phyloP scores from a whole-genome alignment of 352 stramenopile species.

The Globisporangium okanoganense region DNA sequence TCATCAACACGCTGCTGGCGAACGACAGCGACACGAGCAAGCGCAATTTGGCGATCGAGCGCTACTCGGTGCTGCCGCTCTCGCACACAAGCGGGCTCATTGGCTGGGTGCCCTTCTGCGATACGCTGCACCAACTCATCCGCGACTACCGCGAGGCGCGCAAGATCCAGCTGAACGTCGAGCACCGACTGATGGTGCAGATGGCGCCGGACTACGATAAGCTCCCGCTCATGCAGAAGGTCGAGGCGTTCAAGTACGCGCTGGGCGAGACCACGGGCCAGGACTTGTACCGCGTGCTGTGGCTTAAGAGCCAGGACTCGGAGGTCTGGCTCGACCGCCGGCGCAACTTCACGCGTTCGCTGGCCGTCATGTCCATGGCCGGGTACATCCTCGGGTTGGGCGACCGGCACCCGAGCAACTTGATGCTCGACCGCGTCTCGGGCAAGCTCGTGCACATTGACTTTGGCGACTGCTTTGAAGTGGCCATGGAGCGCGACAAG shows the following conservation, averaged over 20 bases:
- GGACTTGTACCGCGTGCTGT: conserved; percentile 99
- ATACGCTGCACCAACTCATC: conserved; percentile 99
- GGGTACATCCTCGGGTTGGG: conserved; percentile 99
- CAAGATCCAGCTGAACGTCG: conserved; percentile 94
- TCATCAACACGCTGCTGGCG: conserved; percentile 99
- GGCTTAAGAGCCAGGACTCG: conserved; percentile 98
- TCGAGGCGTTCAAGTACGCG: conserved; percentile 97
- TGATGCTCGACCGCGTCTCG: conserved; percentile 99
- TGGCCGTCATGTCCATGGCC: conserved; percentile 99
- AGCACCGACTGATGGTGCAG: conserved; percentile 97
- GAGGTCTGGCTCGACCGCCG: conserved; percentile 99
- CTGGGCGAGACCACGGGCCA: conserved; percentile 94
- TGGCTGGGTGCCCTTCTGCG: conserved; percentile 98
- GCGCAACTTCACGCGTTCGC: conserved; percentile 96
- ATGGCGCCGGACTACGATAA: conserved; percentile 98
- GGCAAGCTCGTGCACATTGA: conserved; percentile 99
- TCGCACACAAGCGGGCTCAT: conserved; percentile 99
- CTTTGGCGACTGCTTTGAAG: conserved; percentile 99
- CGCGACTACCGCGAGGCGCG: conserved; percentile 92
- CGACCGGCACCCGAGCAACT: conserved; percentile 99
- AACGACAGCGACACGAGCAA: conserved; percentile 98
- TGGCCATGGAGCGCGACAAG: conserved; percentile 99
- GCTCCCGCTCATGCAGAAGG: conserved; percentile 98
- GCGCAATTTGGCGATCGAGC: conserved; percentile 97
- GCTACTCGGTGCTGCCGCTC: conserved; percentile 98